These are phyloP conservation scores for Gracilaria domingensis DNA, from an alignment of 23 red algal species.

Conservation along the genomic window DNA sequence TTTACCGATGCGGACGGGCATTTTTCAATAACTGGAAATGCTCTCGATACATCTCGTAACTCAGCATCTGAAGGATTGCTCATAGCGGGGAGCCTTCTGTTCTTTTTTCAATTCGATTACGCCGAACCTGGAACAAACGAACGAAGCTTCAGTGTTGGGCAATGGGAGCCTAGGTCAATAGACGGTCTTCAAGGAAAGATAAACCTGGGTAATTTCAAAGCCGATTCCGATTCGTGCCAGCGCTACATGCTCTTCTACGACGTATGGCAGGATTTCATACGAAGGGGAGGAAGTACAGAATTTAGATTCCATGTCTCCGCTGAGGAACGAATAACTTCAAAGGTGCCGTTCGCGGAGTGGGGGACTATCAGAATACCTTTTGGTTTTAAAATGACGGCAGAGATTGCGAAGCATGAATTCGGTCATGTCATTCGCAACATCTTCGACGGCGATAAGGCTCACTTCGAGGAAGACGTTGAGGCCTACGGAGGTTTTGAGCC, in stretches of 20 bases:
- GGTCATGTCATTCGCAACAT: constrained; percentile 3
- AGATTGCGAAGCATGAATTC: constrained; percentile 1
- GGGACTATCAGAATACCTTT: background rate
- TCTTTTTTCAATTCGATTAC: constrained; percentile 1
- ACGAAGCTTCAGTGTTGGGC: background rate
- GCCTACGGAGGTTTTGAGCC: background rate
- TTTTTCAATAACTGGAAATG: background rate
- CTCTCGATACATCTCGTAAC: constrained; percentile 3
- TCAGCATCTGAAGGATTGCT: background rate
- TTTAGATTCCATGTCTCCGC: background rate
- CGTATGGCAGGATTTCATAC: constrained; percentile 7
- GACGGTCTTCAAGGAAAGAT: background rate
- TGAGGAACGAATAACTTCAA: background rate
- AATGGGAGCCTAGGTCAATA: background rate
- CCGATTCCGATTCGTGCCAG: constrained; percentile 7
- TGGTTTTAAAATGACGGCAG: background rate
- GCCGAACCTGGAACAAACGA: background rate
- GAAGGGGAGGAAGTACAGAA: background rate
- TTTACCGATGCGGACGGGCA: background rate
- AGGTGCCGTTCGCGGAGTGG: background rate
- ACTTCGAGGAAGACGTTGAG: background rate
- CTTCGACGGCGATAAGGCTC: background rate
- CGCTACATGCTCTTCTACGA: constrained; percentile 5
- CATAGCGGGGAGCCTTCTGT: background rate
- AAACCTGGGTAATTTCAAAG: background rate